Evolutionary conservation across 768 basidiomycete species (phyloP).

Genomic region (Termitomyces heimii): DNA sequence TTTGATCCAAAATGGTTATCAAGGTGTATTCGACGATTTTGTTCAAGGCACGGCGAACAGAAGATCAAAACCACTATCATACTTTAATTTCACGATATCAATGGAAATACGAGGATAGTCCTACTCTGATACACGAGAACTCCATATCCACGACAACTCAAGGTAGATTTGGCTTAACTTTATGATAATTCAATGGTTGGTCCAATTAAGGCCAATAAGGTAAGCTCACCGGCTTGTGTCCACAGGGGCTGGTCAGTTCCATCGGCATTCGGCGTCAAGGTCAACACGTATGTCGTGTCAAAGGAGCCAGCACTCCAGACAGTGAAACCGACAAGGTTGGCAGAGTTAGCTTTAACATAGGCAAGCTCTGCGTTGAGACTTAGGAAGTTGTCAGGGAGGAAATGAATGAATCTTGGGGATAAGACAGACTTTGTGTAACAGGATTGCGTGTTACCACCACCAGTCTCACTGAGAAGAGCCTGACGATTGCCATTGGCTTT

Average conservation of each 20-base stretch:
- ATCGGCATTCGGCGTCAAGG: conserved; percentile 40
- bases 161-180: conserved; percentile 21
- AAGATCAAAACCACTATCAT: too few relatives aligned
- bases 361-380: conserved; percentile 38
- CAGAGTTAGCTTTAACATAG: conserved; percentile 37
- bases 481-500: conserved; percentile 29
- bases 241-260: conserved; percentile 42
- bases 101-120: background rate
- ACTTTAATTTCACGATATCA: background rate
- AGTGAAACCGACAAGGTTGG: conserved; percentile 42
- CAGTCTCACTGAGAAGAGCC: conserved; percentile 40
- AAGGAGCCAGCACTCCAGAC: conserved; percentile 51
- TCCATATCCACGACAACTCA: background rate
- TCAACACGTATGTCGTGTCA: conserved; percentile 42
- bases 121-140: too few relatives aligned
- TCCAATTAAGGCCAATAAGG: background rate
- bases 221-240: conserved; percentile 31
- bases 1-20: background rate
- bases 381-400: background rate
- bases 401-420: background rate
- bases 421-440: conserved; percentile 31
- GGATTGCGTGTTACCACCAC: conserved; percentile 44
- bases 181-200: background rate
- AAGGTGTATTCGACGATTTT: background rate
- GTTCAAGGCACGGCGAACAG: background rate